These are phyloP conservation scores for Linnemannia exigua DNA, from an alignment of 192 early-diverging fungal genomes.

Conservation along the genomic window DNA sequence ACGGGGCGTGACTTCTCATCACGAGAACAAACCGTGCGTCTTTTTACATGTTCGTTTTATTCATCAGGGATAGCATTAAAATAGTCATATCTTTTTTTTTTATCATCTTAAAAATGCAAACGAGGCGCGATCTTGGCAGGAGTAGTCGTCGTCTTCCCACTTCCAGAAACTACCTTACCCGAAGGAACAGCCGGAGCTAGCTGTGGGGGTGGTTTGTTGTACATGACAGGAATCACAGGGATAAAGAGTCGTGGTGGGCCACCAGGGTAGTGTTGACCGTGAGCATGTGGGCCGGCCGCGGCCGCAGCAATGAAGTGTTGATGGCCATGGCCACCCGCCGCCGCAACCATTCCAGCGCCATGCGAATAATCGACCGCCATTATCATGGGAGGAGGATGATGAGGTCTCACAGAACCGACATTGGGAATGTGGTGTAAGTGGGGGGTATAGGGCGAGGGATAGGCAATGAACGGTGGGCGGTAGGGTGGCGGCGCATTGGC, in stretches of 20 bases:
- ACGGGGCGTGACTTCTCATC: not conserved
- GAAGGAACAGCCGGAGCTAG: not conserved
- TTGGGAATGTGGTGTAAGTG: not conserved
- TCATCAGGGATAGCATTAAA: not conserved
- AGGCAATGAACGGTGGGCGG: slow-evolving; percentile 45
- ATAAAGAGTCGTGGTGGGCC: slow-evolving; percentile 31
- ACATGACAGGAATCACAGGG: slow-evolving; percentile 55
- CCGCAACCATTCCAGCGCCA: not conserved
- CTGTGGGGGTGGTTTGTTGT: slow-evolving; percentile 39
- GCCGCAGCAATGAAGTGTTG: slow-evolving; percentile 28
- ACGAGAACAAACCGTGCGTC: slow-evolving; percentile 2
- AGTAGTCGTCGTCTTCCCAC: slow-evolving; percentile 17
- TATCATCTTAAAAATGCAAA: slow-evolving; percentile 21
- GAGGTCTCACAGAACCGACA: slow-evolving; percentile 9
- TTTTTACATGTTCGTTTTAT: slow-evolving; percentile 8
- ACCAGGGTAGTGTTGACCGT: slow-evolving; percentile 1
- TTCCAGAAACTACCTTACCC: not conserved
- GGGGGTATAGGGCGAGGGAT: slow-evolving; percentile 30
- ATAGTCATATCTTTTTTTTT: not conserved
- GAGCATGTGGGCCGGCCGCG: not conserved
- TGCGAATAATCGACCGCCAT: slow-evolving; percentile 55
- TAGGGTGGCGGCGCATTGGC: slow-evolving; percentile 41
- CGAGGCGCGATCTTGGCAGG: slow-evolving; percentile 47
- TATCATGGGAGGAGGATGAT: slow-evolving; percentile 27
- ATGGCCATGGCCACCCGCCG: slow-evolving; percentile 5